phyloP scores from a whole-genome alignment of 2,329 filamentous ascomycete genomes.

The Pleurostoma richardsiae region DNA sequence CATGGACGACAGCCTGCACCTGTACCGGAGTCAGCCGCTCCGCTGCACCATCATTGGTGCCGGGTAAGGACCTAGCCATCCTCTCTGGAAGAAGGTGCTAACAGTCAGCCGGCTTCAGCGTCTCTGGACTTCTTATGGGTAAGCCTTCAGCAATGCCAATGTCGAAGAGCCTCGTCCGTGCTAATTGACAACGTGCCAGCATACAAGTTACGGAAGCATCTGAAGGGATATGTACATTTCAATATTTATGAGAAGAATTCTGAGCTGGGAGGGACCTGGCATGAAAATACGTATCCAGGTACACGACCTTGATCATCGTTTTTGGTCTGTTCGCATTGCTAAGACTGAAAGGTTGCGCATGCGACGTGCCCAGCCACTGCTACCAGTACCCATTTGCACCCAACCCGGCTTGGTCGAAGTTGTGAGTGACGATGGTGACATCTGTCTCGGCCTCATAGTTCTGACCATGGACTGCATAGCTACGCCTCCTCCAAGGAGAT shows the following conservation, averaged over 20 bases:
- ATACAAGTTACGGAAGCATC: not conserved
- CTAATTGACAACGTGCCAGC: not conserved
- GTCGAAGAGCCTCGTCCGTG: not conserved
- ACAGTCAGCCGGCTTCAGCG: not conserved
- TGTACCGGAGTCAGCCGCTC: not conserved
- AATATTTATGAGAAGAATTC: slow-evolving; percentile 1
- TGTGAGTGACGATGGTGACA: slow-evolving; percentile 10
- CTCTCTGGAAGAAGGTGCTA: not conserved
- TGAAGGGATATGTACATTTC: not conserved
- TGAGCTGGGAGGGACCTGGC: slow-evolving; percentile 1
- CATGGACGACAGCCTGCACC: no score
- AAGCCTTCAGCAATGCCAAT: not conserved
- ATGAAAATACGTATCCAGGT: slow-evolving; percentile 1
- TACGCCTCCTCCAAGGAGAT: slow-evolving; percentile 17
- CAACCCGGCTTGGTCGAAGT: slow-evolving; percentile 32
- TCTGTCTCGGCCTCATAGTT: no score
- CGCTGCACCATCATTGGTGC: not conserved
- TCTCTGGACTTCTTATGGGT: not conserved
- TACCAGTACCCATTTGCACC: slow-evolving; percentile 37
- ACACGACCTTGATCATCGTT: not conserved
- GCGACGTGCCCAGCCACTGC: slow-evolving; percentile 35
- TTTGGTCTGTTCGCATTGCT: not conserved
- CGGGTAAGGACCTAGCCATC: not conserved
- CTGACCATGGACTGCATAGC: no score
- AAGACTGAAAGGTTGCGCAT: slow-evolving; percentile 23